A percentile compares a stretch with the other conserved stretches of the same genome.
These are phyloP conservation scores for Diutina pseudorugosa DNA, from an alignment of 1,139 yeast genomes.

Conservation along the genomic window DNA sequence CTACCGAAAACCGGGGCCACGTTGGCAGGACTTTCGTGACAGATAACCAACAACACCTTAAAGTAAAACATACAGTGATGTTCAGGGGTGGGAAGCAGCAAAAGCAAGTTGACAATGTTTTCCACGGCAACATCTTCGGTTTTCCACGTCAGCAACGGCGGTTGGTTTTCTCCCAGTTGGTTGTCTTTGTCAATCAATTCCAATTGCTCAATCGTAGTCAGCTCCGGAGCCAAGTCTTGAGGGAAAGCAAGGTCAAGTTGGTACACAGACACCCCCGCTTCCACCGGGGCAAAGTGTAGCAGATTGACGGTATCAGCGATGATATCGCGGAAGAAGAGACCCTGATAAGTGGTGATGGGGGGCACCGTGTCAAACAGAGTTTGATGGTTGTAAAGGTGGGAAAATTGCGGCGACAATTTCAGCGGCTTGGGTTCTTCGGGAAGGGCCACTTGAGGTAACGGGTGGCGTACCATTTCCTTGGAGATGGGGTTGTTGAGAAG, in stretches of 20 bases:
- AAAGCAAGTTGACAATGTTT: constrained; percentile 64
- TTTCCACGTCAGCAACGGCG: constrained; percentile 65
- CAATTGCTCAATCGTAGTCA: constrained; percentile 69
- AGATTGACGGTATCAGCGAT: constrained; percentile 64
- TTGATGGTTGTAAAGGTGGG: constrained; percentile 45
- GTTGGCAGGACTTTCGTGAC: constrained; percentile 77
- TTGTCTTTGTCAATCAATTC: constrained; percentile 25
- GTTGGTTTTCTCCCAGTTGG: constrained; percentile 27
- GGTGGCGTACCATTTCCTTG: constrained; percentile 29
- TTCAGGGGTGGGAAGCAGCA: constrained; percentile 56
- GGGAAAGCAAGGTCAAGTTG: constrained; percentile 66
- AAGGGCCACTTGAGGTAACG: constrained; percentile 32
- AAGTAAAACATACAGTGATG: constrained; percentile 73
- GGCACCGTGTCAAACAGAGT: constrained; percentile 65
- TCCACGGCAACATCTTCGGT: constrained; percentile 87
- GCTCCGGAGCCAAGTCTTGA: constrained; percentile 62
- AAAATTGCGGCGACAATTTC: constrained; percentile 39
- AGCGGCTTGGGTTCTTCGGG: constrained; percentile 29
- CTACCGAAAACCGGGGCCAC: constrained; percentile 95
- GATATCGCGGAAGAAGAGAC: constrained; percentile 60
- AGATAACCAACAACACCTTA: constrained; percentile 78
- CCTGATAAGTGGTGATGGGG: constrained; percentile 38
- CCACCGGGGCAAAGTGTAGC: constrained; percentile 80
- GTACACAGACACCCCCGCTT: constrained; percentile 74
- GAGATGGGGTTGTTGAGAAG: constrained; percentile 27